Percentiles rank a stretch among this genome's conserved stretches.
These are phyloP conservation scores for Nicotiana tabacum DNA, from an alignment of 257 asterid genomes.

Conservation along the genomic window DNA sequence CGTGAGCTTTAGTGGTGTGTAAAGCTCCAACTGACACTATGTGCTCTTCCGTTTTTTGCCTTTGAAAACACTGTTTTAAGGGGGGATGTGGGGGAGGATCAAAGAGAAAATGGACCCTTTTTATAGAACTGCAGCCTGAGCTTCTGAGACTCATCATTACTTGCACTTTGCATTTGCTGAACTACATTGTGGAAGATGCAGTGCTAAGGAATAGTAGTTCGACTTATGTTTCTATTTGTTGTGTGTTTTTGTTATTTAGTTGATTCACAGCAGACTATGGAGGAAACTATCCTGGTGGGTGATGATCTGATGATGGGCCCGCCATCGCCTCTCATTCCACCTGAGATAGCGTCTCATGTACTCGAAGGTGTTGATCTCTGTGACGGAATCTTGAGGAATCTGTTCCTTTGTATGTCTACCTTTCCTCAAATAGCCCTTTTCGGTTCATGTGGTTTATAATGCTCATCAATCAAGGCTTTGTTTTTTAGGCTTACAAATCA, in stretches of 20 bases:
- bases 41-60: neutral
- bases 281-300: constrained; percentile 95
- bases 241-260: constrained; percentile 30
- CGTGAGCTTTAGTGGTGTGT: neutral
- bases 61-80: neutral
- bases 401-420: constrained; percentile 59
- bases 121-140: neutral
- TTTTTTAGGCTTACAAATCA: constrained; percentile 59
- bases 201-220: neutral
- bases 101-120: neutral
- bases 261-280: constrained; percentile 87
- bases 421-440: neutral
- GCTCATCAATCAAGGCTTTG: constrained; percentile 16
- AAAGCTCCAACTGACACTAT: neutral
- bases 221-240: neutral
- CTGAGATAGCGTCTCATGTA: constrained; percentile 92
- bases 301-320: constrained; percentile 98
- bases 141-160: neutral
- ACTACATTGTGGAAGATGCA: neutral
- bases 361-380: constrained; percentile 88
- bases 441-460: neutral
- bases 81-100: neutral
- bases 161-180: neutral
- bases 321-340: constrained; percentile 87
- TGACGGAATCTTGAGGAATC: constrained; percentile 84